Evolutionary conservation across 2,329 filamentous ascomycete genomes (phyloP).

Genomic region (Grosmannia huntii): DNA sequence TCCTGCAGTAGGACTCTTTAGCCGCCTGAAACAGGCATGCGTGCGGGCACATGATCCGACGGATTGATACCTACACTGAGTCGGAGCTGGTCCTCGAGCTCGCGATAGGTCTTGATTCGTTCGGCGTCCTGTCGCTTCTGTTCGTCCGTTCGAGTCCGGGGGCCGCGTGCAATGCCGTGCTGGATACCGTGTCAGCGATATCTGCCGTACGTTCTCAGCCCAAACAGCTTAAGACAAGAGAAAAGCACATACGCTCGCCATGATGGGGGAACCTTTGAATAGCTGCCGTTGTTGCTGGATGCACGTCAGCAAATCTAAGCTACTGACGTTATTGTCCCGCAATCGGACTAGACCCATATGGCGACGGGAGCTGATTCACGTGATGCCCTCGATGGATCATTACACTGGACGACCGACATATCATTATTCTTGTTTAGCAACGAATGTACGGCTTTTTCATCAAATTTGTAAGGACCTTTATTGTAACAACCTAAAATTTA

Average conservation of each 20-base stretch:
- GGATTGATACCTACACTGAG: constrained; percentile 36
- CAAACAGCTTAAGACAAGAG: neutral
- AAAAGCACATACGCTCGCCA: constrained; percentile 9
- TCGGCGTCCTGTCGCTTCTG: constrained; percentile 58
- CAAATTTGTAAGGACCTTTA: no score
- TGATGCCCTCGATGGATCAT: neutral
- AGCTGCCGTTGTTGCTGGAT: neutral
- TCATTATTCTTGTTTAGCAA: no score
- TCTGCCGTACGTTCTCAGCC: neutral
- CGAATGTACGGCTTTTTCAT: no score
- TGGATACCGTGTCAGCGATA: constrained; percentile 24
- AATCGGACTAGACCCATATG: neutral
- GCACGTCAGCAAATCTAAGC: neutral
- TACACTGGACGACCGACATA: no score
- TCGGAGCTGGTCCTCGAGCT: constrained; percentile 55
- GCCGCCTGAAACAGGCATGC: neutral
- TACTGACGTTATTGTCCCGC: neutral
- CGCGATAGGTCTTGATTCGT: constrained; percentile 64
- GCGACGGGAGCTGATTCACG: neutral
- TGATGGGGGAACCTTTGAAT: neutral
- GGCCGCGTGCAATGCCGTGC: constrained; percentile 72
- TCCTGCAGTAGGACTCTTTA: constrained; percentile 16
- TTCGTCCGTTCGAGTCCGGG: constrained; percentile 51
- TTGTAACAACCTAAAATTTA: no score
- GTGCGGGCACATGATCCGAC: no score